A percentile compares a stretch with the other conserved stretches of the same genome.
phyloP scores from a whole-genome alignment of 495 filamentous ascomycete genomes.

The Jackrogersella minutella region DNA sequence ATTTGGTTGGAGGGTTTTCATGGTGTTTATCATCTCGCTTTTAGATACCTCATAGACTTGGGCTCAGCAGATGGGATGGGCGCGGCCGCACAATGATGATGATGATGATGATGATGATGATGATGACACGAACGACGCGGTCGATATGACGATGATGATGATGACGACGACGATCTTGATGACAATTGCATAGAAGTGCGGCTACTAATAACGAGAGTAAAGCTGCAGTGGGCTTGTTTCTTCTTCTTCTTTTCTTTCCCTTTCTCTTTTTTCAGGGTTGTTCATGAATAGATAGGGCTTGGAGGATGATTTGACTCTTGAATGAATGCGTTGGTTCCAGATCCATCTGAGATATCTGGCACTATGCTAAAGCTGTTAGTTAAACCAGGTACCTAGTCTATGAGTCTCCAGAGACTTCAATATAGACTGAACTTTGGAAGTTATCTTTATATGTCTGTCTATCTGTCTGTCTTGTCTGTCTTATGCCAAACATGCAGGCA shows the following conservation, averaged over 20 bases:
- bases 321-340: constrained; percentile 20
- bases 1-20: constrained; percentile 3
- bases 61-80: constrained; percentile 19
- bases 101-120: no score
- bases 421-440: background rate
- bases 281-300: constrained; percentile 26
- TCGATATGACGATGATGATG: constrained; percentile 26
- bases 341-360: constrained; percentile 3
- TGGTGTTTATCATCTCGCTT: constrained; percentile 31
- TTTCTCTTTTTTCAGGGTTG: constrained; percentile 12
- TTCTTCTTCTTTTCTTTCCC: no score
- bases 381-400: no score
- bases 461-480: no score
- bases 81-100: constrained; percentile 29
- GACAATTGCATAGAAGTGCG: constrained; percentile 34
- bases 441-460: no score
- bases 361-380: background rate
- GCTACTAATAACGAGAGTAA: constrained; percentile 14
- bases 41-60: constrained; percentile 51
- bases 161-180: constrained; percentile 17
- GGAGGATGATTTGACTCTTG: constrained; percentile 5
- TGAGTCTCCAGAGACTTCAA: background rate
- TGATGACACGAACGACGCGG: constrained; percentile 35
- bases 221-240: no score
- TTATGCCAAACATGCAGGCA: no score